phyloP scores from a whole-genome alignment of 352 stramenopile genomes.

The Plasmopara muralis region DNA sequence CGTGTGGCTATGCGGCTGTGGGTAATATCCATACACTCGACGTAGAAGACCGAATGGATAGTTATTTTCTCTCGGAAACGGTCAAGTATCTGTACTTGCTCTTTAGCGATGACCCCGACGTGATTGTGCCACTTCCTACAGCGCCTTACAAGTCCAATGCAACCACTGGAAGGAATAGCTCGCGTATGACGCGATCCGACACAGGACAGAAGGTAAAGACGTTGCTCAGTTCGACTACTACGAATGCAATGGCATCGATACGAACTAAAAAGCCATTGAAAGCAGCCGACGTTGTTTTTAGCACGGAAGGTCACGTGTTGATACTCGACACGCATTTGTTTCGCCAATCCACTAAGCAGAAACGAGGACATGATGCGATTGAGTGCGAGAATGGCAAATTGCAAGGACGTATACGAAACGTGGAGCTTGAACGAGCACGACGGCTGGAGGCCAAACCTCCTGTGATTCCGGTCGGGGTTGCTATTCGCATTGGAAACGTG shows the following conservation, averaged over 20 bases:
- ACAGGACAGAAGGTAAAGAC: not conserved
- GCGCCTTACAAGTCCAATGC: conserved; percentile 1
- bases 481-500: conserved; percentile 45
- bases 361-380: conserved; percentile 2
- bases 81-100: conserved; percentile 99
- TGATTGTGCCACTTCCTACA: conserved; percentile 43
- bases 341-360: conserved; percentile 5
- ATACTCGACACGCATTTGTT: conserved; percentile 60
- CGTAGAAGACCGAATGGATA: conserved; percentile 97
- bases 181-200: conserved; percentile 6
- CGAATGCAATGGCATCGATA: not conserved
- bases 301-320: conserved; percentile 75
- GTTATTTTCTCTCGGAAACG: conserved; percentile 98
- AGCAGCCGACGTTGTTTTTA: conserved; percentile 71
- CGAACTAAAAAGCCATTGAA: conserved; percentile 37
- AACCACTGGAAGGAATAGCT: not conserved
- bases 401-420: conserved; percentile 31
- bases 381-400: conserved; percentile 55
- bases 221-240: not conserved
- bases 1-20: conserved; percentile 91
- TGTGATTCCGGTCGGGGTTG: conserved; percentile 44
- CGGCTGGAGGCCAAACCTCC: conserved; percentile 7
- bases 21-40: conserved; percentile 85
- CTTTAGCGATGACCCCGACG: conserved; percentile 90
- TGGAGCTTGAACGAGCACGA: conserved; percentile 24